Evolutionary conservation across 805 yeast species (phyloP).

Genomic region (Jamesozyma spencerorum): DNA sequence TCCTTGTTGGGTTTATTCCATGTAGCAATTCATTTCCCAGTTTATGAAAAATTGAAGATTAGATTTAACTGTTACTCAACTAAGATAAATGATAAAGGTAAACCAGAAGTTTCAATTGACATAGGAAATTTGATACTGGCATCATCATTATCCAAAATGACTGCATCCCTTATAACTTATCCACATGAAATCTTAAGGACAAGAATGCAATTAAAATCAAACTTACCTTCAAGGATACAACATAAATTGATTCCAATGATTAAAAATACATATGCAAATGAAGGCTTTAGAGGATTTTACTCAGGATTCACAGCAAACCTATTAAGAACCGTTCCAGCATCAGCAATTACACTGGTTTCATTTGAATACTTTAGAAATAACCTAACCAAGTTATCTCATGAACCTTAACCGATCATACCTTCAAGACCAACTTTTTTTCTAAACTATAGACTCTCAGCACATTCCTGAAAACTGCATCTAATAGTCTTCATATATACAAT

Average conservation of each 20-base stretch:
- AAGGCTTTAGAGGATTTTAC: constrained; percentile 77
- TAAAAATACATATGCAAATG: constrained; percentile 34
- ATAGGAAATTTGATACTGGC: constrained; percentile 48
- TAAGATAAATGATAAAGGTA: constrained; percentile 8
- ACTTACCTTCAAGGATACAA: constrained; percentile 21
- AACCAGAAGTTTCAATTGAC: constrained; percentile 18
- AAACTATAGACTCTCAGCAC: too few relatives aligned
- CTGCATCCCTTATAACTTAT: constrained; percentile 80
- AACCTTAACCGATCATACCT: background rate
- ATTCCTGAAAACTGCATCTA: too few relatives aligned
- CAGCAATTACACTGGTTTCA: constrained; percentile 89
- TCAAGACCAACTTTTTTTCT: too few relatives aligned
- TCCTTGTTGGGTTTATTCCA: constrained; percentile 84
- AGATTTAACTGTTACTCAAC: constrained; percentile 32
- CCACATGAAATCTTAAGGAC: constrained; percentile 95
- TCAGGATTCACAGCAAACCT: constrained; percentile 82
- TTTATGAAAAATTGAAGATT: constrained; percentile 71
- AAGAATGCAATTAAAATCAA: constrained; percentile 59
- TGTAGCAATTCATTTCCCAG: constrained; percentile 94
- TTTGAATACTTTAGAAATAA: constrained; percentile 66
- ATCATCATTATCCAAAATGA: constrained; percentile 74
- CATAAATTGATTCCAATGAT: constrained; percentile 22
- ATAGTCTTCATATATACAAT: too few relatives aligned
- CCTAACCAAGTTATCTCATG: background rate
- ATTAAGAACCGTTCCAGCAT: constrained; percentile 86